These are phyloP conservation scores for Akebia trifoliata DNA, from an alignment of 164 flowering plant genomes.

Conservation along the genomic window DNA sequence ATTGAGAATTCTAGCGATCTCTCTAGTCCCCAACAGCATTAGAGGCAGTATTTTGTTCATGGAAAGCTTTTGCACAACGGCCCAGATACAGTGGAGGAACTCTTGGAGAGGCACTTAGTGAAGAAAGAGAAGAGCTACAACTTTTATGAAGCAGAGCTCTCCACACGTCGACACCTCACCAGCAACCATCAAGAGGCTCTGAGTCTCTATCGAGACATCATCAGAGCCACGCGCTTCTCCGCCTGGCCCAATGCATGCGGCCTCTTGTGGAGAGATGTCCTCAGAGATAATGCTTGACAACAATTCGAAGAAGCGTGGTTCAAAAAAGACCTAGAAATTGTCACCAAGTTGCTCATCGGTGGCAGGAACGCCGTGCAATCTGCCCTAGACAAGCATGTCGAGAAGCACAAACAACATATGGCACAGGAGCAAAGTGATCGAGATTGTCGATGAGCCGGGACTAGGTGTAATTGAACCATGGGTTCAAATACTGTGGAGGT, in stretches of 20 bases:
- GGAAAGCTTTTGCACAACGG: conserved; percentile 48
- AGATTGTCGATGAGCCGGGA: conserved; percentile 19
- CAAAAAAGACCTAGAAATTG: conserved; percentile 66
- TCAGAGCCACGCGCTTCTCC: conserved; percentile 71
- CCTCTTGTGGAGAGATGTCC: conserved; percentile 60
- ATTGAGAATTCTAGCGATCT: conserved; percentile 8
- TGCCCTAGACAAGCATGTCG: conserved; percentile 68
- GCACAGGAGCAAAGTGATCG: conserved; percentile 37
- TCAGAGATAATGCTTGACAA: conserved; percentile 64
- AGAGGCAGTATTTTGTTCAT: not conserved
- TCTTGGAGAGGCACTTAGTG: conserved; percentile 59
- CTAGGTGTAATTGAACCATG: not conserved
- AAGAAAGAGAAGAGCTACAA: conserved; percentile 34
- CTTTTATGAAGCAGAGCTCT: conserved; percentile 45
- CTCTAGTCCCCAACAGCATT: not conserved
- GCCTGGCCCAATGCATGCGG: conserved; percentile 61
- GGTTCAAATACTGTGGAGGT: no score
- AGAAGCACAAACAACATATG: conserved; percentile 66
- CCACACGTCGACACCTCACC: conserved; percentile 46
- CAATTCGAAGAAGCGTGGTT: conserved; percentile 71
- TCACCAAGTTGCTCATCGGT: conserved; percentile 63
- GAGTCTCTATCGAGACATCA: conserved; percentile 61
- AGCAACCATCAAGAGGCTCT: conserved; percentile 66
- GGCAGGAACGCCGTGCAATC: conserved; percentile 66
- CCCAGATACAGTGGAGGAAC: conserved; percentile 80